A percentile compares a stretch with the other conserved stretches of the same genome.
Evolutionary conservation across 2,329 filamentous ascomycete species (phyloP).

Genomic region (Phaeomoniella chlamydospora): DNA sequence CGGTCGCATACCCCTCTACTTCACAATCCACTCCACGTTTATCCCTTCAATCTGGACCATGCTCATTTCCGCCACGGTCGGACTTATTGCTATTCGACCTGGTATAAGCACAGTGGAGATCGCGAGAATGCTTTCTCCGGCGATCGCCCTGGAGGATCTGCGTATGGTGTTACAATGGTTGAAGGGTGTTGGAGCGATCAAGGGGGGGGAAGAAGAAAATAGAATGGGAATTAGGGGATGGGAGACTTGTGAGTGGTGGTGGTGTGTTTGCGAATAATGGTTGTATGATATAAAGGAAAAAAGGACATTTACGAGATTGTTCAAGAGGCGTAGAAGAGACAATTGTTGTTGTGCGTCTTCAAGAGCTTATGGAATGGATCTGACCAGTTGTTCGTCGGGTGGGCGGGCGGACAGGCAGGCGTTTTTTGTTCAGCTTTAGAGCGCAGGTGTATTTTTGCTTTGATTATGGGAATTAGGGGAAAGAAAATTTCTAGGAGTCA

Average conservation of each 20-base stretch:
- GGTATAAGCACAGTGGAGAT: slow-evolving; percentile 21
- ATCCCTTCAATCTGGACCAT: slow-evolving; percentile 24
- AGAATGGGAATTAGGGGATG: too few relatives aligned
- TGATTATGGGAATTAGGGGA: too few relatives aligned
- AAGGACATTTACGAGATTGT: too few relatives aligned
- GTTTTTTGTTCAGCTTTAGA: too few relatives aligned
- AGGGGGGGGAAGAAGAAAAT: slow-evolving; percentile 4
- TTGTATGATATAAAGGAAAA: too few relatives aligned
- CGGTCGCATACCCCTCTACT: slow-evolving; percentile 29
- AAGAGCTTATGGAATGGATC: too few relatives aligned
- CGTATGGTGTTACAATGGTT: slow-evolving; percentile 25
- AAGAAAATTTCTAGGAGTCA: too few relatives aligned
- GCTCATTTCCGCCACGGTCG: slow-evolving; percentile 23
- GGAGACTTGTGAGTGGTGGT: slow-evolving; percentile 3
- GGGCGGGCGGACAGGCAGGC: too few relatives aligned
- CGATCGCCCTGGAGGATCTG: slow-evolving; percentile 26
- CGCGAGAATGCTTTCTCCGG: slow-evolving; percentile 21
- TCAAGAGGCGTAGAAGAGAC: too few relatives aligned
- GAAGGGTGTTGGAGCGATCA: slow-evolving; percentile 13
- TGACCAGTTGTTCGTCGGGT: too few relatives aligned
- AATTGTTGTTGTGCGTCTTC: too few relatives aligned
- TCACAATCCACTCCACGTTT: slow-evolving; percentile 29
- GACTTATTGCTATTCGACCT: slow-evolving; percentile 24
- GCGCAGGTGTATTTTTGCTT: too few relatives aligned
- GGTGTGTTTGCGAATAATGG: slow-evolving; percentile 2